Base-by-base conservation (phyloP, 2,329 filamentous ascomycete species). In the Lasiodiplodia hormozganensis region DNA sequence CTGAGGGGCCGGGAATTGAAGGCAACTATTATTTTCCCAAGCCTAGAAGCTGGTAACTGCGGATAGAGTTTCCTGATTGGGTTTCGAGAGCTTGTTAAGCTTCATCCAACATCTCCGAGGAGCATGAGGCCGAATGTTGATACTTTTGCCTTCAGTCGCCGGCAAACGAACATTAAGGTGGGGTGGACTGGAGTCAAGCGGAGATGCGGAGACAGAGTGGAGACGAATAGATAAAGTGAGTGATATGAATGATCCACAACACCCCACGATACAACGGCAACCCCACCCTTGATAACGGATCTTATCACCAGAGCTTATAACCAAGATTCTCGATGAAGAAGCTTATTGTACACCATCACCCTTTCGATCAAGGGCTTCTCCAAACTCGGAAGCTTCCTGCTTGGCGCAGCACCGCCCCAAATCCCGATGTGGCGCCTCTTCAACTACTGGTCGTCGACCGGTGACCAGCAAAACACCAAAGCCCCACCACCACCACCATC, bases 401-500 rank as follows among this genome's bases (percentile, higher is more conserved):
- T 28, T 34, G 31, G 31, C 31, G 31, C 23, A 28, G 31, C 23
- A 28, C 31, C 52, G 3, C 21, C 52, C 14, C 12, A 34, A 1
- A 3, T 3, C 25, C 52, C 11, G 2, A 58, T 62, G 57, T 62
- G 57, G 40, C 57, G 57, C 23, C 28, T 31, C 23, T 28, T 62
- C 38, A 8, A 62, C 21, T 31, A 28, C 40, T 49, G 57, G 57
- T 62, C 36, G 16, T 28, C 57, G 3, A 4, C 57, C 38, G 2
- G 25, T 25, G 25, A 62, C 16, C 36, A 23, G 10, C 16, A 7
- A 34, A 28, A 54, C 8, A 25, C 12, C 62, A 72, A 69, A 70
- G 73, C 60, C 3, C 14, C 40, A 7, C 40, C 38, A 18, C 40
- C 38, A 18, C 38, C 40, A 60, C 72, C 82, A 60, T 75, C 81